phyloP scores from a whole-genome alignment of 257 asterid genomes.

The Solanum paucissectum region DNA sequence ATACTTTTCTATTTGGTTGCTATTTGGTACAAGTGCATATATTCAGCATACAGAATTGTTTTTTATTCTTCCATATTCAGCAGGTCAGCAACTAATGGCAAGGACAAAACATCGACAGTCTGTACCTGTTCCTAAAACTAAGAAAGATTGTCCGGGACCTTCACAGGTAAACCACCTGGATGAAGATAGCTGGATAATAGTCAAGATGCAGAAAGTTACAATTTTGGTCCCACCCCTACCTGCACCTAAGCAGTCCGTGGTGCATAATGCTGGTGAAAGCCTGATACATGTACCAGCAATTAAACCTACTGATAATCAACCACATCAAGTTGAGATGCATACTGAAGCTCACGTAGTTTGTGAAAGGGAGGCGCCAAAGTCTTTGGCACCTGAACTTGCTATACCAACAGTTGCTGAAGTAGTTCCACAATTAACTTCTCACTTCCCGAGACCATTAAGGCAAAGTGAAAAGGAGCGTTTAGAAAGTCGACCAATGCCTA shows the following conservation, averaged over 20 bases:
- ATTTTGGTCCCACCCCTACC: conserved; percentile 75
- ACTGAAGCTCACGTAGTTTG: conserved; percentile 17
- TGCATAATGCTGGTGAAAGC: conserved; percentile 18
- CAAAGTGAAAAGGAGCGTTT: conserved; percentile 15
- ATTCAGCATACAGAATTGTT: background rate
- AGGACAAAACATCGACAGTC: conserved; percentile 37
- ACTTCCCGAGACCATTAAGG: conserved; percentile 15
- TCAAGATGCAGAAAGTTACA: conserved; percentile 75
- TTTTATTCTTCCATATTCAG: background rate
- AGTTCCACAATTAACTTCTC: conserved; percentile 24
- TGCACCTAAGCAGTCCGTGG: conserved; percentile 12
- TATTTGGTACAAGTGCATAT: background rate
- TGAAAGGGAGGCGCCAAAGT: conserved; percentile 29
- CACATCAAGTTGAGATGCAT: conserved; percentile 8
- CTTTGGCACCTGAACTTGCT: conserved; percentile 22
- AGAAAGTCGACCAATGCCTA: conserved; percentile 18
- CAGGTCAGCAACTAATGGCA: conserved; percentile 36
- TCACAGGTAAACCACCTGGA: conserved; percentile 12
- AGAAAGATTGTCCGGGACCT: conserved; percentile 20
- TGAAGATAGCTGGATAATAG: conserved; percentile 59
- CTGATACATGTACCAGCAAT: conserved; percentile 23
- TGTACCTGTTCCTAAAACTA: conserved; percentile 20
- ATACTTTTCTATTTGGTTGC: background rate
- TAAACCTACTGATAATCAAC: conserved; percentile 8
- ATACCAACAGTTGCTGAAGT: conserved; percentile 7